These are phyloP conservation scores for Phalaenopsis aphrodite DNA, from an alignment of 106 monocot genomes.

Conservation along the genomic window DNA sequence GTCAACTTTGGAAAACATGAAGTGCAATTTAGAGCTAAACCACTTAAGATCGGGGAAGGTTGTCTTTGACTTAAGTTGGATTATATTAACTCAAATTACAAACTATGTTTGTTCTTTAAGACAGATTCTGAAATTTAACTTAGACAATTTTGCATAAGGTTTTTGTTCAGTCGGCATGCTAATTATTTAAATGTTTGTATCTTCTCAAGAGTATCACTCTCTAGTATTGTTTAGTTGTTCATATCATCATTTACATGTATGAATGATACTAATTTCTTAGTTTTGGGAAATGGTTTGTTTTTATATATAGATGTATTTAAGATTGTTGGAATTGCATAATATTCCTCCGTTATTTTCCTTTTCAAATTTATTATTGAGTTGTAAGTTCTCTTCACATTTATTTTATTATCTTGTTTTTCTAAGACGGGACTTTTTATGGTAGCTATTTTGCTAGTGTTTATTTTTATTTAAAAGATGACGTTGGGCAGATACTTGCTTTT, in stretches of 20 bases:
- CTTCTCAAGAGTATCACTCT: not conserved
- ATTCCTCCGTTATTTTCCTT: not conserved
- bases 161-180: too few species aligned
- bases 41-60: constrained; percentile 9
- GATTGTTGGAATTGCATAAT: not conserved
- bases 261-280: not conserved
- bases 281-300: not conserved
- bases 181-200: not conserved
- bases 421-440: not conserved
- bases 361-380: not conserved
- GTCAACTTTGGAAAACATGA: constrained; percentile 70
- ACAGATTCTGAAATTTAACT: not conserved
- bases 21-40: constrained; percentile 64
- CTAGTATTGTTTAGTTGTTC: not conserved
- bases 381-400: not conserved
- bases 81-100: not conserved
- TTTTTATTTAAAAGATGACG: not conserved
- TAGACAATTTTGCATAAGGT: not conserved
- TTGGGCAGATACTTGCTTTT: not conserved
- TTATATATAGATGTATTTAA: too few species aligned
- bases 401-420: not conserved
- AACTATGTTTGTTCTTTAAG: not conserved
- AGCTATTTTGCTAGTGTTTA: not conserved
- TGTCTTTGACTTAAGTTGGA: not conserved
- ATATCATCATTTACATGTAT: not conserved